Percentiles rank a stretch among this genome's conserved stretches.
Conservation (phyloP, 2,329 filamentous ascomycete species). For the Ophiostoma piceae region DNA sequence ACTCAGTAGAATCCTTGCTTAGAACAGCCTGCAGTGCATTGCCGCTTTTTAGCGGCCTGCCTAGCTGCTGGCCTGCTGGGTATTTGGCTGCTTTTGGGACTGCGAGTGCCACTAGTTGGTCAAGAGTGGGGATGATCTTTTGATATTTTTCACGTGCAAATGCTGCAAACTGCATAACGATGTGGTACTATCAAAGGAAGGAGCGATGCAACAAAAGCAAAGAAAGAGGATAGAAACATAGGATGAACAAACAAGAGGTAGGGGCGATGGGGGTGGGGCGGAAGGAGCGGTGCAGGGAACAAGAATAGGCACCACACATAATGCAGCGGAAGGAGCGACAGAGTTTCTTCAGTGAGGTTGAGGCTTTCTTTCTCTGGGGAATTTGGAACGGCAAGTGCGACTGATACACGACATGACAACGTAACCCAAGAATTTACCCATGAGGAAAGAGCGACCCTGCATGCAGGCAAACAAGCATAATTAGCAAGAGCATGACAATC, state of each 20-base stretch:
- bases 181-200: not conserved
- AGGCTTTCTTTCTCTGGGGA: too few relatives aligned
- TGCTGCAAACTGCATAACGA: not conserved
- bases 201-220: slow-evolving; percentile 7
- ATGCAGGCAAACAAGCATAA: not conserved
- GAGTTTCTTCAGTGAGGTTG: not conserved
- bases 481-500: not conserved
- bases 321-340: not conserved
- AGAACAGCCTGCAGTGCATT: not conserved
- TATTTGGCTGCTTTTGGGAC: not conserved
- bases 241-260: not conserved
- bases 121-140: slow-evolving; percentile 4
- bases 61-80: not conserved
- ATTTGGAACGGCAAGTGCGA: not conserved
- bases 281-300: not conserved
- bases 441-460: slow-evolving; percentile 5
- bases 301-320: not conserved
- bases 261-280: not conserved
- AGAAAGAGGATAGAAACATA: not conserved
- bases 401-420: not conserved
- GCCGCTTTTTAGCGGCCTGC: not conserved
- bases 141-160: slow-evolving; percentile 8
- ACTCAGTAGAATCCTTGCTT: not conserved
- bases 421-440: not conserved
- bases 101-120: slow-evolving; percentile 7